Percentiles rank a stretch among this genome's conserved stretches.
Evolutionary conservation across 768 basidiomycete genomes (phyloP).

Genomic region (Pleurotus salmoneostramineus): DNA sequence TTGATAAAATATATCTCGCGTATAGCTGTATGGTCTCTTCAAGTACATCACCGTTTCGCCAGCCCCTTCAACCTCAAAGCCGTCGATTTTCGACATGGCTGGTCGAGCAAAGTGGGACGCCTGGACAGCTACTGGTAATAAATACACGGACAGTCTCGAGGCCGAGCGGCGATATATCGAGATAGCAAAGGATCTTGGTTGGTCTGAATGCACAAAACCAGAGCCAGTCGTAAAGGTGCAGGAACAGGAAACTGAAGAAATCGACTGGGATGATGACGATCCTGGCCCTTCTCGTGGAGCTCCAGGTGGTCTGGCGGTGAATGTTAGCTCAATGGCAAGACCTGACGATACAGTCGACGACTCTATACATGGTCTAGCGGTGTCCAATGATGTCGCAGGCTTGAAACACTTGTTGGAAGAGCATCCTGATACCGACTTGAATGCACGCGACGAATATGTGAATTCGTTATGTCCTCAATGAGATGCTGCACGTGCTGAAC

Average conservation of each 20-base stretch:
- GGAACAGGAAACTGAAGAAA: constrained; percentile 23
- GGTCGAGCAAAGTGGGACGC: constrained; percentile 89
- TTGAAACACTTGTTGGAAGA: constrained; percentile 40
- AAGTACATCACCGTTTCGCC: constrained; percentile 65
- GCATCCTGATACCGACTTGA: constrained; percentile 42
- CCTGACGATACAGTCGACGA: constrained; percentile 30
- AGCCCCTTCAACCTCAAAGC: constrained; percentile 52
- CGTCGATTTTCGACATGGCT: constrained; percentile 74
- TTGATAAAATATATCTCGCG: constrained; percentile 23
- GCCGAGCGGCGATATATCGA: constrained; percentile 67
- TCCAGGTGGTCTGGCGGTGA: constrained; percentile 50
- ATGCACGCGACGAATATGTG: constrained; percentile 73
- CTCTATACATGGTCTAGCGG: constrained; percentile 59
- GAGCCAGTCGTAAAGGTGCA: not conserved
- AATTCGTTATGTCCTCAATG: constrained; percentile 20
- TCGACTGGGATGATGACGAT: constrained; percentile 41
- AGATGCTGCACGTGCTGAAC: not conserved
- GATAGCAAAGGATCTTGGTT: constrained; percentile 67
- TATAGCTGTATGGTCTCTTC: constrained; percentile 82
- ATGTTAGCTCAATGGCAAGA: constrained; percentile 57
- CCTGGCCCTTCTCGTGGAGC: constrained; percentile 21
- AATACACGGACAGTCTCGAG: constrained; percentile 34
- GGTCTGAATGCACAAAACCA: constrained; percentile 36
- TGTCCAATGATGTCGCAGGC: constrained; percentile 47
- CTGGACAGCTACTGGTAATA: constrained; percentile 54